phyloP scores from a whole-genome alignment of 306 rosid genomes.

The Cucurbita ficifolia region DNA sequence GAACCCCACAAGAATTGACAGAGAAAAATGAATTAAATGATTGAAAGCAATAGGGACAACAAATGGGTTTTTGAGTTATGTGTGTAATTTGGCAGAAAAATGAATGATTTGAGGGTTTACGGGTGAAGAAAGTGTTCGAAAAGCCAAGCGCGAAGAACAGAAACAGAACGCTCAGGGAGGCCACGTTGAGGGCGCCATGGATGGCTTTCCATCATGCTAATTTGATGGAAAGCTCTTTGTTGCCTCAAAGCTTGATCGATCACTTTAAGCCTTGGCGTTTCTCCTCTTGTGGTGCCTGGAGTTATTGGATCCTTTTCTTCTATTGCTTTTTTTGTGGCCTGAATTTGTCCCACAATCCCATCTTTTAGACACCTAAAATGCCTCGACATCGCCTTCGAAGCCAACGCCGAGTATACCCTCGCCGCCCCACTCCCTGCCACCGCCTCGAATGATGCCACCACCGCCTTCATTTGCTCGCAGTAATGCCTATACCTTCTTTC shows the following conservation, averaged over 20 bases:
- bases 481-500: constrained; percentile 87
- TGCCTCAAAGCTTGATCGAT: constrained; percentile 69
- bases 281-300: constrained; percentile 67
- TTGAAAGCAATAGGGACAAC: constrained; percentile 30
- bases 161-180: constrained; percentile 84
- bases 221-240: constrained; percentile 81
- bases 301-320: constrained; percentile 73
- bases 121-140: constrained; percentile 98
- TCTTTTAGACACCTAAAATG: constrained; percentile 73
- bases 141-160: constrained; percentile 88
- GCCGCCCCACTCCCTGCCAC: constrained; percentile 73
- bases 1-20: constrained; percentile 12
- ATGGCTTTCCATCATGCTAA: constrained; percentile 78
- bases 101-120: constrained; percentile 15
- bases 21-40: constrained; percentile 16
- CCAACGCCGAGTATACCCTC: constrained; percentile 68
- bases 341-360: constrained; percentile 53
- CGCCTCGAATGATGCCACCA: constrained; percentile 63
- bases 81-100: constrained; percentile 1
- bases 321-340: constrained; percentile 46
- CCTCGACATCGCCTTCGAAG: constrained; percentile 80
- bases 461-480: constrained; percentile 74
- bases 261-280: constrained; percentile 72
- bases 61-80: not conserved
- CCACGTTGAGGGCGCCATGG: constrained; percentile 99